A percentile compares a stretch with the other conserved stretches of the same genome.
These are phyloP conservation scores for Penicillium turbatum DNA, from an alignment of 495 filamentous ascomycete genomes.

Conservation along the genomic window DNA sequence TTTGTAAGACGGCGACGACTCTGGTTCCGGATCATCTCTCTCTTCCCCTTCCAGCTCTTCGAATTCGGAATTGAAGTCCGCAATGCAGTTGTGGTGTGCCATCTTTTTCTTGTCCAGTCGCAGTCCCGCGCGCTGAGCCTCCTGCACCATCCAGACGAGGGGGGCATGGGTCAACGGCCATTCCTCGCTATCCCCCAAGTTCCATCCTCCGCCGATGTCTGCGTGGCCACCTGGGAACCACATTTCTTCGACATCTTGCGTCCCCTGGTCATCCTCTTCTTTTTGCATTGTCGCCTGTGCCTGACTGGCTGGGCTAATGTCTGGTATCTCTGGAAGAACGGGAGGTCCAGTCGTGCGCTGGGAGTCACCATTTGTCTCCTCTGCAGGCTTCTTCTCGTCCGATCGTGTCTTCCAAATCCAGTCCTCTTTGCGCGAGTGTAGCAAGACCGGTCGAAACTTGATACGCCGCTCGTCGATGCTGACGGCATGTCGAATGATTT, in stretches of 20 bases:
- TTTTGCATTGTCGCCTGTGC: neutral
- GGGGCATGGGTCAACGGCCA: slow-evolving; percentile 58
- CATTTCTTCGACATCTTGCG: slow-evolving; percentile 32
- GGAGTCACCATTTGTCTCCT: neutral
- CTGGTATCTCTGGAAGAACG: neutral
- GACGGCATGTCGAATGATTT: slow-evolving; percentile 41
- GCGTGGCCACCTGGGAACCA: slow-evolving; percentile 41
- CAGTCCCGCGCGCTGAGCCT: slow-evolving; percentile 63
- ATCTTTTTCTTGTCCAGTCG: slow-evolving; percentile 58
- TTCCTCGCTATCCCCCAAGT: slow-evolving; percentile 37
- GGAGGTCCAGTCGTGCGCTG: neutral
- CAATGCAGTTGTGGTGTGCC: slow-evolving; percentile 49
- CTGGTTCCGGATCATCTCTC: neutral
- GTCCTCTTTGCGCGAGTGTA: neutral
- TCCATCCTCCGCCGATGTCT: slow-evolving; percentile 41
- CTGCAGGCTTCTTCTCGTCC: neutral
- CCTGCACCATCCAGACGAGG: slow-evolving; percentile 69
- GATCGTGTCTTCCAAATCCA: neutral
- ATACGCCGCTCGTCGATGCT: slow-evolving; percentile 43
- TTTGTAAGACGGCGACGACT: neutral
- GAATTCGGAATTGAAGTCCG: slow-evolving; percentile 8
- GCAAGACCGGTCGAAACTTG: slow-evolving; percentile 36
- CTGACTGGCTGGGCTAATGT: neutral
- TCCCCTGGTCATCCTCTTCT: neutral
- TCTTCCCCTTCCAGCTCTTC: neutral